Evolutionary conservation across 2,329 filamentous ascomycete species (phyloP).

Genomic region (Trichoderma harzianum): DNA sequence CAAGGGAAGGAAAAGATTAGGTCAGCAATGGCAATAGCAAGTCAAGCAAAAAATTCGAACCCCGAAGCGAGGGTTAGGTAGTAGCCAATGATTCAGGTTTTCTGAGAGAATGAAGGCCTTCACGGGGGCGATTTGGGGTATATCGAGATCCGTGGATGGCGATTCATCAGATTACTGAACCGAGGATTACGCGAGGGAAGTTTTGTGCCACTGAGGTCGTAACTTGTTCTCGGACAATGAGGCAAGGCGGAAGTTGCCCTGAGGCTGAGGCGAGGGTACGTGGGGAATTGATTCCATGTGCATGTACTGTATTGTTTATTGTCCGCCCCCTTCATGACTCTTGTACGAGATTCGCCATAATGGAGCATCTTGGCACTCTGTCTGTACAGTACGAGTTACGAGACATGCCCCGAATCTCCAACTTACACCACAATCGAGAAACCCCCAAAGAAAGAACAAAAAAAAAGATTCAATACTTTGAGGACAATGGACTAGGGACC

Average conservation of each 20-base stretch:
- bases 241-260: background rate
- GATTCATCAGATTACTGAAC: background rate
- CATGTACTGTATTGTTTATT: background rate
- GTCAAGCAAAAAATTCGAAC: background rate
- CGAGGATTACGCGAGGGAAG: slow-evolving; percentile 1
- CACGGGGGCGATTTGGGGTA: background rate
- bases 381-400: background rate
- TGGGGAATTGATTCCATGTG: background rate
- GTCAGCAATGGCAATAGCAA: background rate
- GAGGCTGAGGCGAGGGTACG: background rate
- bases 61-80: background rate
- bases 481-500: background rate
- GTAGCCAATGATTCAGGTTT: background rate
- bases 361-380: background rate
- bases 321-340: background rate
- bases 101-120: background rate
- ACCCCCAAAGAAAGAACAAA: background rate
- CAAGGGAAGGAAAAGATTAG: background rate
- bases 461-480: background rate
- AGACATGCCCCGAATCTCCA: background rate
- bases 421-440: background rate
- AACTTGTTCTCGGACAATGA: background rate
- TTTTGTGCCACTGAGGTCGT: background rate
- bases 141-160: background rate
- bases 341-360: background rate